Evolutionary conservation across 2,329 filamentous ascomycete species (phyloP).

Genomic region (Grosmannia penicillata): DNA sequence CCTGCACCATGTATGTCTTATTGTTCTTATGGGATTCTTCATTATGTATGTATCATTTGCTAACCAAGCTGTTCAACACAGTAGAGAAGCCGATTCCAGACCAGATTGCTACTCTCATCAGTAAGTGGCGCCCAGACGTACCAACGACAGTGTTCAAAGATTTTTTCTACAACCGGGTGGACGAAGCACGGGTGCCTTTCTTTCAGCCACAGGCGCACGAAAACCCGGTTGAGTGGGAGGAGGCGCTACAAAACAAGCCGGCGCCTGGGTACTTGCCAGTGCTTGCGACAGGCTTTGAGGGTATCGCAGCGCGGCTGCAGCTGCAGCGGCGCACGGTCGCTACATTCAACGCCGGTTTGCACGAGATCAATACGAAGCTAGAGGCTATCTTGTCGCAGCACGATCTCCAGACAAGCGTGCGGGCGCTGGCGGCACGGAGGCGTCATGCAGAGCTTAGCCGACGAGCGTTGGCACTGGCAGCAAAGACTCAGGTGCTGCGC

Average conservation of each 20-base stretch:
- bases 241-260: conserved; percentile 67
- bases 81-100: conserved; percentile 61
- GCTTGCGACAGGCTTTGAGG: conserved; percentile 57
- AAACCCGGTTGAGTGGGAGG: conserved; percentile 69
- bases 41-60: background rate
- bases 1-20: conserved; percentile 27
- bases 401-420: conserved; percentile 61
- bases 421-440: conserved; percentile 56
- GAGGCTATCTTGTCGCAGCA: conserved; percentile 60
- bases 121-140: conserved; percentile 60
- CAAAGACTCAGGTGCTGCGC: conserved; percentile 65
- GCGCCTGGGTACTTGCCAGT: conserved; percentile 64
- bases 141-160: conserved; percentile 62
- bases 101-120: conserved; percentile 54
- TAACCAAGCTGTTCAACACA: conserved; percentile 16
- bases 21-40: background rate
- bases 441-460: conserved; percentile 60
- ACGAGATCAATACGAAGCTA: conserved; percentile 65
- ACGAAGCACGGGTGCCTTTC: conserved; percentile 59
- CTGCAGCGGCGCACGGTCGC: conserved; percentile 56
- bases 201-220: conserved; percentile 57
- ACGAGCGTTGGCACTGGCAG: conserved; percentile 59
- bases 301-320: conserved; percentile 56
- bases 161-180: conserved; percentile 80
- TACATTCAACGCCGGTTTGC: conserved; percentile 56